Percentiles rank a stretch among this genome's conserved stretches.
Conservation (phyloP, 805 yeast genomes). For the Wickerhamomyces xylosicus region DNA sequence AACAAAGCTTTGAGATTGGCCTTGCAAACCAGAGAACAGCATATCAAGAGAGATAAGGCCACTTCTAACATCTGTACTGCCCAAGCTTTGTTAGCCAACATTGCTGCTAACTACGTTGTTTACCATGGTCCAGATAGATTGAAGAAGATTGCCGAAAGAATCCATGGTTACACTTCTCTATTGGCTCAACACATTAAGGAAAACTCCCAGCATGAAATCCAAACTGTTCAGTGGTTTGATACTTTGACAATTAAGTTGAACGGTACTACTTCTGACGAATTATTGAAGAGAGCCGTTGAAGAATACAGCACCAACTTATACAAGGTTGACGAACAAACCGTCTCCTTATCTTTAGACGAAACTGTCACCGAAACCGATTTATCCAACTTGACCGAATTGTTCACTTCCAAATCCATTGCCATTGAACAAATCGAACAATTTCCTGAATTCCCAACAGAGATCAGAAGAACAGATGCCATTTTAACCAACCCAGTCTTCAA, state of each 20-base stretch:
- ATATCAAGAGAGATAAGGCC: constrained; percentile 94
- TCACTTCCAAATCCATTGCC: constrained; percentile 32
- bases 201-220: constrained; percentile 32
- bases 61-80: constrained; percentile 98
- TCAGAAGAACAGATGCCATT: constrained; percentile 46
- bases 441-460: constrained; percentile 39
- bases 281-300: constrained; percentile 48
- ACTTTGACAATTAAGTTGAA: constrained; percentile 61
- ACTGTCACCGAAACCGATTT: constrained; percentile 63
- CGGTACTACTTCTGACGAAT: constrained; percentile 40
- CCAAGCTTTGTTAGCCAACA: constrained; percentile 91
- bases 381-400: constrained; percentile 42
- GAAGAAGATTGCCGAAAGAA: constrained; percentile 63
- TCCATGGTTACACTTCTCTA: constrained; percentile 62
- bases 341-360: constrained; percentile 87
- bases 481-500: constrained; percentile 74
- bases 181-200: constrained; percentile 48
- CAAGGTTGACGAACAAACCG: constrained; percentile 47
- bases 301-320: constrained; percentile 66
- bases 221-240: constrained; percentile 70
- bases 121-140: constrained; percentile 93
- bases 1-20: constrained; percentile 86
- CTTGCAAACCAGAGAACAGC: constrained; percentile 96
- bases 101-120: constrained; percentile 91
- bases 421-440: constrained; percentile 22